A percentile compares a stretch with the other conserved stretches of the same genome.
Evolutionary conservation across 2,329 filamentous ascomycete species (phyloP).

Genomic region (Epicoccum nigrum): DNA sequence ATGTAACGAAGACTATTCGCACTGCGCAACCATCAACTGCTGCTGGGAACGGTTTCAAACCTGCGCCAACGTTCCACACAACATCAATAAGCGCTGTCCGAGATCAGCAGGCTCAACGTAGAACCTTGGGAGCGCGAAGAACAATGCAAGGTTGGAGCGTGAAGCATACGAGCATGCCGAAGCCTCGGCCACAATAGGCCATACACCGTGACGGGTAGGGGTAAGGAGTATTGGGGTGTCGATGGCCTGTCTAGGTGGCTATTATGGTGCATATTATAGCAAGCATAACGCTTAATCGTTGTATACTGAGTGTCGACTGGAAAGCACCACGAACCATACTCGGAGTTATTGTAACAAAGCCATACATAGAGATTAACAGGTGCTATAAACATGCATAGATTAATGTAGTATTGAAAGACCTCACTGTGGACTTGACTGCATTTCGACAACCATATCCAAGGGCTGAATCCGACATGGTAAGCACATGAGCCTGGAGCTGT

Average conservation of each 20-base stretch:
- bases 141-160: conserved; percentile 59
- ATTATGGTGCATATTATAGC: not conserved
- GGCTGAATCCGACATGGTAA: too few relatives aligned
- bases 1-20: conserved; percentile 11
- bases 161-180: conserved; percentile 42
- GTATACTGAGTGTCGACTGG: not conserved
- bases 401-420: too few relatives aligned
- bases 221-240: too few relatives aligned
- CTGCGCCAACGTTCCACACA: conserved; percentile 52
- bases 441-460: too few relatives aligned
- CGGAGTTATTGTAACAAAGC: too few relatives aligned
- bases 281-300: not conserved
- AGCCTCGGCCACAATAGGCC: conserved; percentile 26
- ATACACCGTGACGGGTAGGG: not conserved
- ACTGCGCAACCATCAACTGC: conserved; percentile 13
- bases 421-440: too few relatives aligned
- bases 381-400: too few relatives aligned
- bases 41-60: conserved; percentile 32
- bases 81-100: conserved; percentile 49
- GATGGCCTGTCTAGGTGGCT: not conserved
- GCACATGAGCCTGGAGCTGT: too few relatives aligned
- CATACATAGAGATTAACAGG: too few relatives aligned
- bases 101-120: conserved; percentile 43
- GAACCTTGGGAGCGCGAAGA: conserved; percentile 58
- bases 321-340: not conserved